Percentiles rank a stretch among this genome's conserved stretches.
phyloP scores from a whole-genome alignment of 2,329 filamentous ascomycete species.

The Monosporascus sp. region DNA sequence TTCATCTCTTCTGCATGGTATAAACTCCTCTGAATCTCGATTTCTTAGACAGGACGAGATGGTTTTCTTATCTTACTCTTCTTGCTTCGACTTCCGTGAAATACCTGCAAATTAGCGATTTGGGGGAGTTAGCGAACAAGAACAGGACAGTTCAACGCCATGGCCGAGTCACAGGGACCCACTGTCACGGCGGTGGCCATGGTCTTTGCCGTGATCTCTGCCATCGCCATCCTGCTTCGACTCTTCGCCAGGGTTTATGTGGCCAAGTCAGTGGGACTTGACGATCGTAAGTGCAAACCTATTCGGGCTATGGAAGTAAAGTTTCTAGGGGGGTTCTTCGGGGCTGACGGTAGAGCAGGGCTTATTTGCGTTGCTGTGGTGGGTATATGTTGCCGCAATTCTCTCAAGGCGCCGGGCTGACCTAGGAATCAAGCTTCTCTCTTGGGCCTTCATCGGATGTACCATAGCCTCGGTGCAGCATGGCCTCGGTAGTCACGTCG shows the following conservation, averaged over 20 bases:
- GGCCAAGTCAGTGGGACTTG: background rate
- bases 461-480: constrained; percentile 2
- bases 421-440: constrained; percentile 1
- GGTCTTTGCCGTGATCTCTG: background rate
- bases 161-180: background rate
- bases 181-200: background rate
- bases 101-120: no score
- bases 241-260: background rate
- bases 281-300: background rate
- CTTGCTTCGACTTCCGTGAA: no score
- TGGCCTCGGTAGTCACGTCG: constrained; percentile 7
- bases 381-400: background rate
- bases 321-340: background rate
- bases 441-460: constrained; percentile 6
- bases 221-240: background rate
- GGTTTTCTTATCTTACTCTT: no score
- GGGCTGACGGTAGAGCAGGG: background rate
- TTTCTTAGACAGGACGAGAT: no score
- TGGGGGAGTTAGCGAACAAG: no score
- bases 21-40: no score
- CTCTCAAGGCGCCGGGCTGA: no score
- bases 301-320: no score
- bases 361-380: constrained; percentile 6
- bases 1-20: no score
- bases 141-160: background rate